phyloP scores from a whole-genome alignment of 2,329 filamentous ascomycete species.

The Phoma sp. region DNA sequence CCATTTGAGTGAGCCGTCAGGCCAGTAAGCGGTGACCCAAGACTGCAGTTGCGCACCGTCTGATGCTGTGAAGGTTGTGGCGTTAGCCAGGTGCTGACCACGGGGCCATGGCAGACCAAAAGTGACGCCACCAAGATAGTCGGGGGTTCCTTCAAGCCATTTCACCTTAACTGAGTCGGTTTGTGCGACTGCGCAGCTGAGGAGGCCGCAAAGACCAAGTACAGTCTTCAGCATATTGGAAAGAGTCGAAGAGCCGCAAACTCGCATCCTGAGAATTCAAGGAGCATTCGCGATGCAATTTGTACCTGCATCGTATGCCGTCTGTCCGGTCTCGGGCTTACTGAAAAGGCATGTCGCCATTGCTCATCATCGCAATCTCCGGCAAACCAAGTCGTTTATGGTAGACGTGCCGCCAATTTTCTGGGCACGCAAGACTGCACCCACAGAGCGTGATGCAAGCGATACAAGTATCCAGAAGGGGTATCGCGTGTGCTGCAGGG shows the following conservation, averaged over 20 bases:
- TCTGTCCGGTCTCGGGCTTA: constrained; percentile 8
- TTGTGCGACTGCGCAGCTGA: constrained; percentile 24
- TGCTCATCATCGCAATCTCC: constrained; percentile 17
- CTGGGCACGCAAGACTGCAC: constrained; percentile 21
- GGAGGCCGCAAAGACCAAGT: constrained; percentile 24
- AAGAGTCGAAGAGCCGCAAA: constrained; percentile 9
- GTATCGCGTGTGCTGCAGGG: constrained; percentile 19
- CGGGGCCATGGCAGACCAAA: constrained; percentile 51
- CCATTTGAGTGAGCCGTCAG: constrained; percentile 68
- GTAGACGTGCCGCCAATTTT: constrained; percentile 16
- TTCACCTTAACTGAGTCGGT: constrained; percentile 35
- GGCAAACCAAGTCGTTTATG: constrained; percentile 21
- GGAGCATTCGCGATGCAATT: constrained; percentile 5
- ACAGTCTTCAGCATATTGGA: constrained; percentile 24
- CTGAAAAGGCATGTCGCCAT: constrained; percentile 18
- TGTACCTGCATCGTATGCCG: constrained; percentile 11
- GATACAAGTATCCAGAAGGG: constrained; percentile 3
- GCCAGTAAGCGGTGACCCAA: constrained; percentile 66
- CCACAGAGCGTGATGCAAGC: constrained; percentile 20
- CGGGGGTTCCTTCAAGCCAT: constrained; percentile 39
- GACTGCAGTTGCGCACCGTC: constrained; percentile 54
- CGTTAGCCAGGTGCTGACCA: constrained; percentile 46
- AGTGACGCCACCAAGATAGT: constrained; percentile 42
- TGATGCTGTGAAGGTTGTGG: constrained; percentile 43
- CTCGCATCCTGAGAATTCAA: constrained; percentile 3